These are phyloP conservation scores for Phytophthora megakarya DNA, from an alignment of 352 stramenopile genomes.

Conservation along the genomic window DNA sequence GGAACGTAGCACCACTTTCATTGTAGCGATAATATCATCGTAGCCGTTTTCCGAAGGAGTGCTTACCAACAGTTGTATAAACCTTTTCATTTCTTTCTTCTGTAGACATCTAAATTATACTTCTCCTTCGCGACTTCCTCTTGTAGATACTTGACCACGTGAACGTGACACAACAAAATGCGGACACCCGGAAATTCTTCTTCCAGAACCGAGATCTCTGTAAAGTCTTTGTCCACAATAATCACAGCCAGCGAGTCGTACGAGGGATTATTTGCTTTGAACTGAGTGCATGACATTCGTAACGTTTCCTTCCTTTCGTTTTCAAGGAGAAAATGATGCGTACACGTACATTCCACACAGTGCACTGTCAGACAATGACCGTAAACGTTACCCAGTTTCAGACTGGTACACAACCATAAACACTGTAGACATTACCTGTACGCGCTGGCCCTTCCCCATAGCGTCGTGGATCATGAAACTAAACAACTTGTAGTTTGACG, in stretches of 20 bases:
- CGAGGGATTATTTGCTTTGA: neutral
- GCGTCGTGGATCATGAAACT: constrained; percentile 17
- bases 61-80: neutral
- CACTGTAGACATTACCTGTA: constrained; percentile 1
- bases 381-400: neutral
- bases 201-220: constrained; percentile 3
- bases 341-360: neutral
- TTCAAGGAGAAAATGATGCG: neutral
- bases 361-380: too few relatives aligned
- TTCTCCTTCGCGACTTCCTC: neutral
- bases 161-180: constrained; percentile 14
- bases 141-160: constrained; percentile 8
- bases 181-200: neutral
- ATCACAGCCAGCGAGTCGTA: constrained; percentile 1
- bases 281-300: neutral
- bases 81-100: constrained; percentile 9
- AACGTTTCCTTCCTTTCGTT: constrained; percentile 10
- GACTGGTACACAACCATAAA: neutral
- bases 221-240: constrained; percentile 26
- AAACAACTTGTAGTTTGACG: constrained; percentile 13
- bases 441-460: constrained; percentile 6
- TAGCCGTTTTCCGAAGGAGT: neutral
- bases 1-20: constrained; percentile 1
- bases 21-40: neutral
- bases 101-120: neutral